phyloP scores from a whole-genome alignment of 1,139 yeast species.

The Zygotorulaspora mrakii region DNA sequence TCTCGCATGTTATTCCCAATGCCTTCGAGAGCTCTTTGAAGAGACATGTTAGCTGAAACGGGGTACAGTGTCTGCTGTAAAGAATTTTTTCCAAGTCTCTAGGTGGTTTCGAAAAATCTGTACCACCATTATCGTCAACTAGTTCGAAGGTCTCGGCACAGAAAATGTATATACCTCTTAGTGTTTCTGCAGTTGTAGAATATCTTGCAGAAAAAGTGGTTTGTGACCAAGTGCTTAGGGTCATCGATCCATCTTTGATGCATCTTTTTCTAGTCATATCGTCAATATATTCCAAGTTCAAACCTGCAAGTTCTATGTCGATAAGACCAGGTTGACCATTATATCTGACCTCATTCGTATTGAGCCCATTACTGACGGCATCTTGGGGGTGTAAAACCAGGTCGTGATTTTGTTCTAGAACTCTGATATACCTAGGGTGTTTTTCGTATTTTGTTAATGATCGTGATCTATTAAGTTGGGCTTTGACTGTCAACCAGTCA shows the following conservation, averaged over 20 bases:
- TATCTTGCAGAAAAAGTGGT: slow-evolving; percentile 38
- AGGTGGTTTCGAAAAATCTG: slow-evolving; percentile 34
- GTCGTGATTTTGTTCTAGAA: slow-evolving; percentile 62
- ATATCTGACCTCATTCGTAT: slow-evolving; percentile 41
- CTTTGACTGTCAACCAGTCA: slow-evolving; percentile 49
- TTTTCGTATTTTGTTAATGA: slow-evolving; percentile 69
- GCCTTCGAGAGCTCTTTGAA: slow-evolving; percentile 71
- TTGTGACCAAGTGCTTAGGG: slow-evolving; percentile 43
- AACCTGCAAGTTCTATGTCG: slow-evolving; percentile 35
- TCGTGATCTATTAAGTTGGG: slow-evolving; percentile 71
- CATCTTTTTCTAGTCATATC: slow-evolving; percentile 32
- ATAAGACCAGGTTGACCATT: slow-evolving; percentile 35
- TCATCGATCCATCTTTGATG: slow-evolving; percentile 30
- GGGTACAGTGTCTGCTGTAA: slow-evolving; percentile 49
- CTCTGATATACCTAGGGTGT: slow-evolving; percentile 62
- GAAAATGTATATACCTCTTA: slow-evolving; percentile 60
- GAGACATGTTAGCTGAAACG: slow-evolving; percentile 72
- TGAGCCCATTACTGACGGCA: slow-evolving; percentile 50
- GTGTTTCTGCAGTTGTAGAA: slow-evolving; percentile 49
- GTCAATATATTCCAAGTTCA: slow-evolving; percentile 36
- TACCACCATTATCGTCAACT: slow-evolving; percentile 36
- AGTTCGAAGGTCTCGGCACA: slow-evolving; percentile 51
- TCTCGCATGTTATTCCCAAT: slow-evolving; percentile 67
- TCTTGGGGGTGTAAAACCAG: slow-evolving; percentile 69
- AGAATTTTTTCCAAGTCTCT: slow-evolving; percentile 33